Conservation (phyloP, 371 early-diverging fungal species). For the Fennellomyces sp. region DNA sequence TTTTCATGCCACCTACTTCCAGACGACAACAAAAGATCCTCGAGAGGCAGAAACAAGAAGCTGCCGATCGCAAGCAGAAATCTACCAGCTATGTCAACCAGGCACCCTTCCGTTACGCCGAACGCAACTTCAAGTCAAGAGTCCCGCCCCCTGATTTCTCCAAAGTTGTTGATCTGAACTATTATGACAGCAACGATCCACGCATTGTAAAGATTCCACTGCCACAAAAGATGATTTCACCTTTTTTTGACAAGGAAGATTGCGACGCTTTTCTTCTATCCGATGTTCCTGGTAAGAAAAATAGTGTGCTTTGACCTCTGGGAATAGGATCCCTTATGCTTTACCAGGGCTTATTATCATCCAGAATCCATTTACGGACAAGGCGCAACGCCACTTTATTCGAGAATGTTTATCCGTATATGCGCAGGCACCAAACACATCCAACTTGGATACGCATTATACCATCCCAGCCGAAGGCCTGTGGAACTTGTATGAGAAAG, state of each 20-base stretch:
- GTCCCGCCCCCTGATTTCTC: conserved; percentile 59
- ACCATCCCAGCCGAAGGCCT: conserved; percentile 66
- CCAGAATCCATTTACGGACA: conserved; percentile 69
- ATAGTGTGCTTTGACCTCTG: neutral
- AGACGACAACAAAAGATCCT: conserved; percentile 47
- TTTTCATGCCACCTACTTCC: conserved; percentile 18
- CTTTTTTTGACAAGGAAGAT: neutral
- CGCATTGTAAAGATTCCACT: conserved; percentile 1
- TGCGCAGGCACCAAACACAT: conserved; percentile 73
- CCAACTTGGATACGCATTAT: conserved; percentile 87
- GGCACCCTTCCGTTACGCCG: conserved; percentile 78
- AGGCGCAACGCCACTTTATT: conserved; percentile 68
- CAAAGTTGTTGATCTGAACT: conserved; percentile 58
- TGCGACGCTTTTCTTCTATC: neutral
- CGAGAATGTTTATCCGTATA: conserved; percentile 68
- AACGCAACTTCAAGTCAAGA: conserved; percentile 71
- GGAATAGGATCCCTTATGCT: too few species aligned
- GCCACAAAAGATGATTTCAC: neutral
- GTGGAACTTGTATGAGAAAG: conserved; percentile 62
- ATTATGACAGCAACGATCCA: conserved; percentile 23
- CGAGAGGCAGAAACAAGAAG: conserved; percentile 30
- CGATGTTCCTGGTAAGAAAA: conserved; percentile 7
- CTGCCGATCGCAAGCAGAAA: conserved; percentile 26
- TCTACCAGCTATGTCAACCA: conserved; percentile 52
- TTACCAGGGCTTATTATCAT: conserved; percentile 76